Conservation (phyloP, 441 rosid species). For the Flueggea neowawraea region DNA sequence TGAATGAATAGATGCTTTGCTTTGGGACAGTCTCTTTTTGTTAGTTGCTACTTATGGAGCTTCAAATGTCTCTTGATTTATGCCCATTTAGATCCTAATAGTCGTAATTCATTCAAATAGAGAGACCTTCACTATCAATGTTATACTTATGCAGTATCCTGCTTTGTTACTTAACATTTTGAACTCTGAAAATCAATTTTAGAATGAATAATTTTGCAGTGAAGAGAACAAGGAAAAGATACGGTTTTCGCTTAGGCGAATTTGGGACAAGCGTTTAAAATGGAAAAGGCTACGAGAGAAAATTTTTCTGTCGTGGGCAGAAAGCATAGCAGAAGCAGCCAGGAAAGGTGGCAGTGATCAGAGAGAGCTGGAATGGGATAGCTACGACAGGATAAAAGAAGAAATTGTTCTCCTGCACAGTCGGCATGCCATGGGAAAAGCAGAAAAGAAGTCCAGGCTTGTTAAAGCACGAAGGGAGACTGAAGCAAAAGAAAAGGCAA, state of each 20-base stretch:
- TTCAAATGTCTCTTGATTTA: no score
- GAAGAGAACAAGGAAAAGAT: constrained; percentile 68
- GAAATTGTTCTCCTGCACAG: constrained; percentile 45
- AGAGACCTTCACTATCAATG: neutral
- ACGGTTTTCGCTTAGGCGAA: constrained; percentile 43
- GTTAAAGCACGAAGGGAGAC: constrained; percentile 43
- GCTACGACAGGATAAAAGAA: constrained; percentile 55
- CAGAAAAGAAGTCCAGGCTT: constrained; percentile 44
- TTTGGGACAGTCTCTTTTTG: no score
- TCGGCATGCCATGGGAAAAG: no score
- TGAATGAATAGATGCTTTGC: no score
- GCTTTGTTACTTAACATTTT: neutral
- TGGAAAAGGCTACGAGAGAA: constrained; percentile 42
- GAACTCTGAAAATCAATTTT: constrained; percentile 11
- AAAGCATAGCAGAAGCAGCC: constrained; percentile 64
- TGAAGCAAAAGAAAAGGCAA: constrained; percentile 42
- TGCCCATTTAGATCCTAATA: neutral
- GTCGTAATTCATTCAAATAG: neutral
- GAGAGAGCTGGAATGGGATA: constrained; percentile 66
- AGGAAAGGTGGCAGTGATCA: constrained; percentile 59
- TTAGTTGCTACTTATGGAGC: no score
- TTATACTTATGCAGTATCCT: neutral
- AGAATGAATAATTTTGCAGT: constrained; percentile 41
- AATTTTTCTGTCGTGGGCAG: constrained; percentile 49
- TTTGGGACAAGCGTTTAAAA: constrained; percentile 64